Base-by-base conservation (phyloP, 805 yeast species). In the Candida parachauliodes region DNA sequence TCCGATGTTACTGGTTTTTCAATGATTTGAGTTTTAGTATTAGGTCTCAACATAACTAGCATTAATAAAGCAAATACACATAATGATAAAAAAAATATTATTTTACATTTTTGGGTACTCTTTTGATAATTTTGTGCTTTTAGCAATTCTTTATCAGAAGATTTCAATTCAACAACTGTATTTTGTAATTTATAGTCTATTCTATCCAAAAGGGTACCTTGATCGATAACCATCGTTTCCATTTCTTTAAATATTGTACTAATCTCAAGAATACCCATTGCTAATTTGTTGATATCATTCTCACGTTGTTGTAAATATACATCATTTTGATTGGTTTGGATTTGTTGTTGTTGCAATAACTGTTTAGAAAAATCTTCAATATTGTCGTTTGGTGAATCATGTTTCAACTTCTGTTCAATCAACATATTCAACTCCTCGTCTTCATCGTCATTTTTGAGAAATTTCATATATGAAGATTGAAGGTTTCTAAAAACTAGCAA, bases 211-310 rank as follows among this genome's bases (percentile, higher is more conserved):
- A 93, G 74, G 0, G 96, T 87, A 1, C 98, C 98, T 61, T 93
- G 98, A 52, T 93, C 98, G 39, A 93, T 83, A 29, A 93, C 86
- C 72, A 93, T 70, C 26, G 80, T 77, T 52, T 94, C 97, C 76
- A 93, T 76, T 53, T 93, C 98, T 55, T 84, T 83, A 67, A 93
- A 93, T 31, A 93, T 91, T 1, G 91, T 87, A 21, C 94, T 84
- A 1, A 93, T 86, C 56, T 93, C 99, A 28, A 91, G 66, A 31
- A 93, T 95, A 36, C 97, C 96, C 68, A 86, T 87, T 3, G 98
- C 98, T 37, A 93, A 73, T 47, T 83, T 84, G 22, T 84, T 83
- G 37, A 93, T 93, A 53, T 91, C 98, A 37, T 80, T 76, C 53
- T 93, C 98, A 37, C 98, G 71, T 17, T 32, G 37, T 28, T 40